phyloP scores from a whole-genome alignment of 1,284 basidiomycete species.

The Ganoderma lingzhi region DNA sequence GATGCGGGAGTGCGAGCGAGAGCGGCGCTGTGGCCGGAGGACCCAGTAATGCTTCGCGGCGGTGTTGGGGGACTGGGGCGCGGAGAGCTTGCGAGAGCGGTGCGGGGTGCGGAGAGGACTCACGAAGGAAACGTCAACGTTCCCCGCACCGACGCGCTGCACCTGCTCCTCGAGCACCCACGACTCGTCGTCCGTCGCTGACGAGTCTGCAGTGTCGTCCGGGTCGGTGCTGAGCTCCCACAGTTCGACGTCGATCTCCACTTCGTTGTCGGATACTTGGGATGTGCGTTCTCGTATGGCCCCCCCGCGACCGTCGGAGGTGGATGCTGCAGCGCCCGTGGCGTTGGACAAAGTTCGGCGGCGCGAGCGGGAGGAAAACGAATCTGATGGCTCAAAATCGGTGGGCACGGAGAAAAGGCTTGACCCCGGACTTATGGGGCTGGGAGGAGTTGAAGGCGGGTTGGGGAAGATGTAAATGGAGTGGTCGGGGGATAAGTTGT shows the following conservation, averaged over 20 bases:
- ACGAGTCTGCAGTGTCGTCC: conserved; percentile 13
- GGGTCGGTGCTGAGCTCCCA: conserved; percentile 39
- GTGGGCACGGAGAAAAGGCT: conserved; percentile 39
- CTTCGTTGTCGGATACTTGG: conserved; percentile 18
- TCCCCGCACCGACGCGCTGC: conserved; percentile 35
- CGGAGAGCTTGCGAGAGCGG: conserved; percentile 19
- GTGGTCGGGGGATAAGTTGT: conserved; percentile 33
- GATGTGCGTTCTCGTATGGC: conserved; percentile 13
- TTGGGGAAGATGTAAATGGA: conserved; percentile 48
- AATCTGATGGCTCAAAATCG: conserved; percentile 29
- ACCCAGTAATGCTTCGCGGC: conserved; percentile 13
- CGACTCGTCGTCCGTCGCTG: conserved; percentile 30
- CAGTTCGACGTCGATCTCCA: conserved; percentile 37
- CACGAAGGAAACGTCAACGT: conserved; percentile 20
- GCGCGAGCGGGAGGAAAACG: conserved; percentile 20
- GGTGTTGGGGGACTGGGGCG: conserved; percentile 12
- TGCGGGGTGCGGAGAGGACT: neutral
- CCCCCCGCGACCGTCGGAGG: conserved; percentile 1
- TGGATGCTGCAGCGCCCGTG: conserved; percentile 7
- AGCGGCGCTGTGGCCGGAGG: conserved; percentile 20
- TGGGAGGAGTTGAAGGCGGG: conserved; percentile 39
- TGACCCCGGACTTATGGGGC: conserved; percentile 39
- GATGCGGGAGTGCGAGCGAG: conserved; percentile 32
- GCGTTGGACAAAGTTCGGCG: conserved; percentile 21
- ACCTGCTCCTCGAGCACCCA: conserved; percentile 41